A percentile compares a stretch with the other conserved stretches of the same genome.
These are phyloP conservation scores for Aspergillus versicolor DNA, from an alignment of 2,329 filamentous ascomycete species.

Conservation along the genomic window DNA sequence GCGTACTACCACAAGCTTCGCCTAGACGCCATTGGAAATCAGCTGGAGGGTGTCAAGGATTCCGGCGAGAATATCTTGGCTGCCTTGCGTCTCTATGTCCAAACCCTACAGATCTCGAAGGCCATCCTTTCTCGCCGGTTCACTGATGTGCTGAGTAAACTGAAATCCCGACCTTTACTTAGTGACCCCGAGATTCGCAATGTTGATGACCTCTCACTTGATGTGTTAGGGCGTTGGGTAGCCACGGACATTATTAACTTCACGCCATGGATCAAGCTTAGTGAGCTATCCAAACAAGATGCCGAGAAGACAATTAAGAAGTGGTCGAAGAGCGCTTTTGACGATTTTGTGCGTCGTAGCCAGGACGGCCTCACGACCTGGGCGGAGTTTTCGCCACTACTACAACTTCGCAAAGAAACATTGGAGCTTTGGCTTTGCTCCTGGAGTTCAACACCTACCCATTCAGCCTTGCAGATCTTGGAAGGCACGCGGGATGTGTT, in stretches of 20 bases:
- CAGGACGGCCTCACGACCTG: constrained; percentile 59
- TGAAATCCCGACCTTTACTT: constrained; percentile 71
- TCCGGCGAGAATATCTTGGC: constrained; percentile 58
- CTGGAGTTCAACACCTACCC: constrained; percentile 59
- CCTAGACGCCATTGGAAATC: constrained; percentile 64
- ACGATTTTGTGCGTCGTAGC: constrained; percentile 62
- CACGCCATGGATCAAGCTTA: constrained; percentile 81
- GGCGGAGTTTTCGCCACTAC: constrained; percentile 66
- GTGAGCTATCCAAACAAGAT: constrained; percentile 65
- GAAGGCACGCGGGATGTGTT: constrained; percentile 67
- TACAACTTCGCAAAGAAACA: constrained; percentile 67
- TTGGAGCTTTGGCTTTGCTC: constrained; percentile 72
- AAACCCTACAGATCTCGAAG: constrained; percentile 75
- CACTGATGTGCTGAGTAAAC: constrained; percentile 63
- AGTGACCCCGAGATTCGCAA: constrained; percentile 66
- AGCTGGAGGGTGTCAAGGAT: constrained; percentile 55
- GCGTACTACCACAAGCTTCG: constrained; percentile 75
- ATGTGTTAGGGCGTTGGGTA: constrained; percentile 77
- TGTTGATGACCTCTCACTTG: constrained; percentile 71
- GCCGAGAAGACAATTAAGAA: constrained; percentile 60
- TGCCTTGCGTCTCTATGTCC: constrained; percentile 70
- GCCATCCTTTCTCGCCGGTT: constrained; percentile 71
- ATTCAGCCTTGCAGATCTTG: constrained; percentile 61
- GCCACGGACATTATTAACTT: constrained; percentile 80
- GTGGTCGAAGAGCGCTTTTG: constrained; percentile 64